Evolutionary conservation across 2,329 filamentous ascomycete species (phyloP).

Genomic region (Harringtonia lauricola): DNA sequence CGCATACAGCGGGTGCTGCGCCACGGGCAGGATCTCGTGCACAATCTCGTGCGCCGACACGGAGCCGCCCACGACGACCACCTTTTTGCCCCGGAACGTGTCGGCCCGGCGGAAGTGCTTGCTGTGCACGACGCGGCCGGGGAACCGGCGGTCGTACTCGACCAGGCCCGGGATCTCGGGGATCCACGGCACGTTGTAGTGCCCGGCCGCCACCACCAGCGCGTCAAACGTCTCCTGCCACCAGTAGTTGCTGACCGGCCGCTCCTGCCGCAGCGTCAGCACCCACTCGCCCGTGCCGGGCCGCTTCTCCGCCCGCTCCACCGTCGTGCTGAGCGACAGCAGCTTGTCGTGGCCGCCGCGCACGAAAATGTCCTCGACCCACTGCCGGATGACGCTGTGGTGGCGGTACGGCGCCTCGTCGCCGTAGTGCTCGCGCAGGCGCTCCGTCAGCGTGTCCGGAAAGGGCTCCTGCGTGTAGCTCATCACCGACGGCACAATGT

Average conservation of each 20-base stretch:
- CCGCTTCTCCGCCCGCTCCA: slow-evolving; percentile 43
- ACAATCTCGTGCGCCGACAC: slow-evolving; percentile 52
- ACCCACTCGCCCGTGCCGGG: slow-evolving; percentile 26
- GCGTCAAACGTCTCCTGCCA: slow-evolving; percentile 52
- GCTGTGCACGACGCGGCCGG: slow-evolving; percentile 41
- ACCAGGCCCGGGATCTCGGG: slow-evolving; percentile 31
- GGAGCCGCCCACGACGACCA: slow-evolving; percentile 51
- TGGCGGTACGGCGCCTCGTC: slow-evolving; percentile 49
- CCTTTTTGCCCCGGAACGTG: slow-evolving; percentile 30
- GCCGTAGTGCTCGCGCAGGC: slow-evolving; percentile 35
- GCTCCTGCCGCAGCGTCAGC: slow-evolving; percentile 32
- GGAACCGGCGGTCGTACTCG: slow-evolving; percentile 29
- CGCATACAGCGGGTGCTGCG: slow-evolving; percentile 12
- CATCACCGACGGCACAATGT: slow-evolving; percentile 49
- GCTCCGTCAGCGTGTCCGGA: slow-evolving; percentile 1
- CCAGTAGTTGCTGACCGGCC: slow-evolving; percentile 34
- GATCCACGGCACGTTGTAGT: slow-evolving; percentile 52
- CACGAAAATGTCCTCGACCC: slow-evolving; percentile 38
- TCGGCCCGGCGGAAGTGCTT: slow-evolving; percentile 40
- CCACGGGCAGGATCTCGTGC: slow-evolving; percentile 12
- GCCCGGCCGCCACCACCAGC: slow-evolving; percentile 54
- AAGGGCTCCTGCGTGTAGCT: slow-evolving; percentile 28
- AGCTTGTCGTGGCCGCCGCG: slow-evolving; percentile 19
- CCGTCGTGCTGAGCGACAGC: slow-evolving; percentile 46
- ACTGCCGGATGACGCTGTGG: slow-evolving; percentile 42